Percentiles rank a stretch among this genome's conserved stretches.
Evolutionary conservation across 306 rosid species (phyloP).

Genomic region (Herpetospermum pedunculosum): DNA sequence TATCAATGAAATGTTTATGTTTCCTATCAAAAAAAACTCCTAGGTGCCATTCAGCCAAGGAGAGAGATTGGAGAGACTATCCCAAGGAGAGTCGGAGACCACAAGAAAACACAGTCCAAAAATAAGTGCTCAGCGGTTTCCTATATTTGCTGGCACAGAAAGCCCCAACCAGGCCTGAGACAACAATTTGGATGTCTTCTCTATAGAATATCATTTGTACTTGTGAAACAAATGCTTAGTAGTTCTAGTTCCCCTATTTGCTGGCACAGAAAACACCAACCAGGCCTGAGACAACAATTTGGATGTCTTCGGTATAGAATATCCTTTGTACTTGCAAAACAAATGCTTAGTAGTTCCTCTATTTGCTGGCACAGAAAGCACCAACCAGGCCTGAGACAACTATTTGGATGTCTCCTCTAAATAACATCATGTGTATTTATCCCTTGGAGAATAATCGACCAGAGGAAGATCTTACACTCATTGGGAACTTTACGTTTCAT

Average conservation of each 20-base stretch:
- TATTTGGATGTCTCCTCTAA: background rate
- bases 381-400: background rate
- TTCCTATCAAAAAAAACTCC: background rate
- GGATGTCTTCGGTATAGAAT: background rate
- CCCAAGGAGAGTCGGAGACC: background rate
- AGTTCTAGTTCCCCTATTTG: background rate
- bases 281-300: background rate
- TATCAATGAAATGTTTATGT: too few relatives aligned
- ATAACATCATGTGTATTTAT: background rate
- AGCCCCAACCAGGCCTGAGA: background rate
- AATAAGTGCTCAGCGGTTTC: background rate
- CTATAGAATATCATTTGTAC: background rate
- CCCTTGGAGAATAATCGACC: background rate
- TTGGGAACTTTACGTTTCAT: background rate
- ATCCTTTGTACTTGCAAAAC: background rate
- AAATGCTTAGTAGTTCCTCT: background rate
- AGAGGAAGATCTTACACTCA: background rate
- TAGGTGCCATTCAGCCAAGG: background rate
- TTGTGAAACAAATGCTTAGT: background rate
- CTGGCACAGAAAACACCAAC: background rate
- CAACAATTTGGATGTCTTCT: background rate
- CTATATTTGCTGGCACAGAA: background rate
- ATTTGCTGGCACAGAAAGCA: background rate
- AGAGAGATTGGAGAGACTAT: background rate
- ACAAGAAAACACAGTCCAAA: background rate